Evolutionary conservation across 2,329 filamentous ascomycete species (phyloP).

Genomic region (Fusarium dlaminii): DNA sequence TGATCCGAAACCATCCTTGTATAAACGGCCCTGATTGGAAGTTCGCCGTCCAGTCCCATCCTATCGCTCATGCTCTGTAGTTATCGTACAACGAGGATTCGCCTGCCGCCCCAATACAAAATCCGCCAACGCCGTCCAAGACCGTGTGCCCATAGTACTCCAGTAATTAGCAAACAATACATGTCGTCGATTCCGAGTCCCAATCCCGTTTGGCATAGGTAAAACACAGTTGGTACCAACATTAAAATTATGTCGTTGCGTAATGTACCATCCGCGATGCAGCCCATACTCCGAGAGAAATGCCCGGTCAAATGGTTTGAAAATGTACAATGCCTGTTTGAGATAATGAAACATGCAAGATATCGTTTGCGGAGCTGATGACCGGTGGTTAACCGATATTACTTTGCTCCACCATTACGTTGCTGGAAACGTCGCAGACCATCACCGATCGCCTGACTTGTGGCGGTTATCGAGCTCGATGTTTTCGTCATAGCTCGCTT

Average conservation of each 20-base stretch:
- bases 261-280: conserved; percentile 37
- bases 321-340: conserved; percentile 43
- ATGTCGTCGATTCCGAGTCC: conserved; percentile 29
- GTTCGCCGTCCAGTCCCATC: not conserved
- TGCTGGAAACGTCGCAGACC: conserved; percentile 16
- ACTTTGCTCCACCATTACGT: conserved; percentile 26
- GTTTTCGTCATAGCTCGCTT: conserved; percentile 52
- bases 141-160: conserved; percentile 43
- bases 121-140: conserved; percentile 43
- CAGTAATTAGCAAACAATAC: conserved; percentile 39
- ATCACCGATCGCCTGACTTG: conserved; percentile 52
- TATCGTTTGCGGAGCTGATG: conserved; percentile 15
- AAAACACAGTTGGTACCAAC: conserved; percentile 36
- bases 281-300: conserved; percentile 32
- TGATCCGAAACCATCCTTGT: conserved; percentile 23
- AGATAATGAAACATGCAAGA: conserved; percentile 34
- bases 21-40: not conserved
- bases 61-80: conserved; percentile 38
- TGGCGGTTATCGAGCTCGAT: conserved; percentile 64
- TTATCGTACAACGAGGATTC: conserved; percentile 46
- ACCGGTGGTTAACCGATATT: not conserved
- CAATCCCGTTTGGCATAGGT: conserved; percentile 23
- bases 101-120: conserved; percentile 40
- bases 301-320: conserved; percentile 36
- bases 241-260: conserved; percentile 30